phyloP scores from a whole-genome alignment of 176 grass and related monocot genomes.

The Bonia amplexicaulis region DNA sequence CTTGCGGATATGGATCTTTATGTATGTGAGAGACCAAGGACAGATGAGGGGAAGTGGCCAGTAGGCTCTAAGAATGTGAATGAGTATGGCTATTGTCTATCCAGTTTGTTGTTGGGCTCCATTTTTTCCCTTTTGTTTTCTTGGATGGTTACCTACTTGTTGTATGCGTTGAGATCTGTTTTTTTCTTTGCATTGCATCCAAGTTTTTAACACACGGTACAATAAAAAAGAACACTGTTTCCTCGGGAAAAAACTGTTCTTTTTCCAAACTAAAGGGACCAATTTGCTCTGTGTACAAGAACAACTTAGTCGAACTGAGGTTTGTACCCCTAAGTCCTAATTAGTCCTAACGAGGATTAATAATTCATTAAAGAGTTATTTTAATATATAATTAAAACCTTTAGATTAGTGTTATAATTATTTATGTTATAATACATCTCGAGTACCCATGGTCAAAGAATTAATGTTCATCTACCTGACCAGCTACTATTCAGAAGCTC shows the following conservation, averaged over 20 bases:
- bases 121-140: background rate
- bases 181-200: background rate
- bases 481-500: too few relatives aligned
- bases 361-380: too few relatives aligned
- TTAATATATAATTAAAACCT: too few relatives aligned
- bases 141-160: background rate
- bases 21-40: background rate
- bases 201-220: background rate
- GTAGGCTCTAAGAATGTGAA: background rate
- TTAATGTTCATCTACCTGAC: too few relatives aligned
- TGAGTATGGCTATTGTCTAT: background rate
- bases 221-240: background rate
- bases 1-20: constrained; percentile 1
- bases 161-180: background rate
- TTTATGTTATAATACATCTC: too few relatives aligned
- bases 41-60: background rate
- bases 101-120: background rate
- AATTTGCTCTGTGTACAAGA: background rate
- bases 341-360: too few relatives aligned
- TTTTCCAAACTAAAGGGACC: background rate
- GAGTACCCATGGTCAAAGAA: too few relatives aligned
- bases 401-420: too few relatives aligned
- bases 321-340: too few relatives aligned
- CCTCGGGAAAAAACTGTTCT: background rate
- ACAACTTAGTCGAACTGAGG: background rate